phyloP scores from a whole-genome alignment of 2,329 filamentous ascomycete genomes.

The Cadophora sp. region DNA sequence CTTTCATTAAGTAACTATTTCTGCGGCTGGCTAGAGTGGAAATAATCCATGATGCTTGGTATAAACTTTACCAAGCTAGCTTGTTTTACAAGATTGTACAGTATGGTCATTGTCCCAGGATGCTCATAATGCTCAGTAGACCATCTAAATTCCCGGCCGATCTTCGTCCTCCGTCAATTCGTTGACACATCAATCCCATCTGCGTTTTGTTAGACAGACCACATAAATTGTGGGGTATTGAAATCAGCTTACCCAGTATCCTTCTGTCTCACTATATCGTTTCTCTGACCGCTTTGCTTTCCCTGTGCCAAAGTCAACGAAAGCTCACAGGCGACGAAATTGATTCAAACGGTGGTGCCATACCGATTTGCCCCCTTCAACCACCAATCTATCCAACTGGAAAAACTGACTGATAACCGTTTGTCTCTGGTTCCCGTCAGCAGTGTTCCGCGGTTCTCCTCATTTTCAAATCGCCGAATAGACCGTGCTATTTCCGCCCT shows the following conservation, averaged over 20 bases:
- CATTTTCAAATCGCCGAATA: slow-evolving; percentile 18
- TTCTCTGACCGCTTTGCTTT: slow-evolving; percentile 71
- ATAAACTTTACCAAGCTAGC: neutral
- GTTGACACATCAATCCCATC: slow-evolving; percentile 43
- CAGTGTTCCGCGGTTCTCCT: slow-evolving; percentile 8
- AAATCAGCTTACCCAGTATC: slow-evolving; percentile 72
- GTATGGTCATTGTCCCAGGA: neutral
- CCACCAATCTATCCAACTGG: slow-evolving; percentile 87
- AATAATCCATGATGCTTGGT: slow-evolving; percentile 7
- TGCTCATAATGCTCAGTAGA: neutral
- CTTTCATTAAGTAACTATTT: neutral
- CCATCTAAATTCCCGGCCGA: neutral
- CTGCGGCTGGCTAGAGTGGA: neutral
- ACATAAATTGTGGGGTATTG: neutral
- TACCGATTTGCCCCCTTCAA: slow-evolving; percentile 85
- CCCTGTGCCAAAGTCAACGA: slow-evolving; percentile 54
- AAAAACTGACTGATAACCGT: slow-evolving; percentile 95
- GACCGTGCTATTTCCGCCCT: slow-evolving; percentile 18
- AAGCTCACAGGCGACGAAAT: neutral
- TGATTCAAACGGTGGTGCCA: slow-evolving; percentile 42
- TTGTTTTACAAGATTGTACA: slow-evolving; percentile 20
- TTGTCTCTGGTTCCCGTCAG: slow-evolving; percentile 72
- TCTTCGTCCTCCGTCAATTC: neutral
- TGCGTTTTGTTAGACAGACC: slow-evolving; percentile 17
- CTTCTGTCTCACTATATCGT: slow-evolving; percentile 76